These are phyloP conservation scores for Mucor mucedo DNA, from an alignment of 371 early-diverging fungal species.

Conservation along the genomic window DNA sequence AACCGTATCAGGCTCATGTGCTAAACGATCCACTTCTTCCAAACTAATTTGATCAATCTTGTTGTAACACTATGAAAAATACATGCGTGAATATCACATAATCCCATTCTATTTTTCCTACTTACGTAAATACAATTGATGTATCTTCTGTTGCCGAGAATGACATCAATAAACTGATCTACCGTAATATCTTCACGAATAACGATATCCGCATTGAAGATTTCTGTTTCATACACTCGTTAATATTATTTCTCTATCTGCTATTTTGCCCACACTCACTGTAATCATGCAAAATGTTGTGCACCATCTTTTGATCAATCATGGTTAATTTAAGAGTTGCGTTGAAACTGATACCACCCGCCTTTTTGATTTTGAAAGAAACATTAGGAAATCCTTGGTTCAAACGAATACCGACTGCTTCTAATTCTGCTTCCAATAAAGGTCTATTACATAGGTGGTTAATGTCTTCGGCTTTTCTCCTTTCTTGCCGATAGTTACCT, in stretches of 20 bases:
- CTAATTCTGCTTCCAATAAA: slow-evolving; percentile 96
- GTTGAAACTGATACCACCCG: slow-evolving; percentile 97
- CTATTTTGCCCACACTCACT: slow-evolving; percentile 44
- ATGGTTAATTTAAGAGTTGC: slow-evolving; percentile 89
- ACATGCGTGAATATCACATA: slow-evolving; percentile 93
- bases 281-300: slow-evolving; percentile 97
- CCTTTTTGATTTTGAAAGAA: slow-evolving; percentile 96
- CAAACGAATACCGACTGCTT: slow-evolving; percentile 97
- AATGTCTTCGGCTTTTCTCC: not conserved
- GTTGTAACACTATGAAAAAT: slow-evolving; percentile 77
- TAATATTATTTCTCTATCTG: not conserved
- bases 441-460: slow-evolving; percentile 49
- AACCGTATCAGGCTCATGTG: slow-evolving; percentile 87
- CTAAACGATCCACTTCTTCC: slow-evolving; percentile 95
- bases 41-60: slow-evolving; percentile 98
- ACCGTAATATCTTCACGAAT: slow-evolving; percentile 97
- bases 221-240: slow-evolving; percentile 50
- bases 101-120: slow-evolving; percentile 90
- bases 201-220: slow-evolving; percentile 98
- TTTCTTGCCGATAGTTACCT: slow-evolving; percentile 42
- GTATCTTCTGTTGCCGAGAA: slow-evolving; percentile 97
- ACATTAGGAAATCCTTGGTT: slow-evolving; percentile 94
- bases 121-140: slow-evolving; percentile 93
- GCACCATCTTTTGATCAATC: slow-evolving; percentile 91
- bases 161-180: slow-evolving; percentile 99